A percentile compares a stretch with the other conserved stretches of the same genome.
phyloP scores from a whole-genome alignment of 345 rosid species.

The Geranium brycei region DNA sequence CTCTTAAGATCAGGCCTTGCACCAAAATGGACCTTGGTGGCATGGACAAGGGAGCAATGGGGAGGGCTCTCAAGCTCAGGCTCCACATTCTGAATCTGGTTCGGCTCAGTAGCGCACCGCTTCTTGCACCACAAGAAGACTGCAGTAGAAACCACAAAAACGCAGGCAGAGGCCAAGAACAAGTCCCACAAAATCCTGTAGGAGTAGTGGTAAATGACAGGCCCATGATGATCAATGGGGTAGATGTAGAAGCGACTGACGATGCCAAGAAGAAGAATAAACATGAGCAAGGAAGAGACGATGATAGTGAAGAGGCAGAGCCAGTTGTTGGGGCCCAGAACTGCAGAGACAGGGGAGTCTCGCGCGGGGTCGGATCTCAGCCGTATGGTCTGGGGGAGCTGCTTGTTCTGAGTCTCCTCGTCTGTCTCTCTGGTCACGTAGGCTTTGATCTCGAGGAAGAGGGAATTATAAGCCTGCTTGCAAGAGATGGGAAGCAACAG shows the following conservation, averaged over 20 bases:
- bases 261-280: conserved; percentile 21
- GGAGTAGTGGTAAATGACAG: conserved; percentile 9
- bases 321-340: conserved; percentile 24
- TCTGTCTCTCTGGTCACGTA: background rate
- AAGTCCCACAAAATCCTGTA: conserved; percentile 7
- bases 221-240: conserved; percentile 10
- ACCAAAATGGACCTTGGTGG: conserved; percentile 18
- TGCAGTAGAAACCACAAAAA: conserved; percentile 14
- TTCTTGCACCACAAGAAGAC: conserved; percentile 24
- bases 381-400: background rate
- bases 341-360: conserved; percentile 14
- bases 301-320: conserved; percentile 27
- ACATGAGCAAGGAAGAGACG: conserved; percentile 21
- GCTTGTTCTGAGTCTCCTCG: background rate
- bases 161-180: conserved; percentile 15
- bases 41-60: conserved; percentile 13
- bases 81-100: conserved; percentile 4
- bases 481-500: conserved; percentile 5
- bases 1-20: conserved; percentile 27
- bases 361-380: conserved; percentile 20
- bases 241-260: conserved; percentile 21
- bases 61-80: conserved; percentile 25
- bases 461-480: conserved; percentile 9
- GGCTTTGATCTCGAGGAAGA: conserved; percentile 6
- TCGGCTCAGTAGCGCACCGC: background rate